Evolutionary conservation across 108 stramenopile species (phyloP).

Genomic region (Nitzschia sp.): DNA sequence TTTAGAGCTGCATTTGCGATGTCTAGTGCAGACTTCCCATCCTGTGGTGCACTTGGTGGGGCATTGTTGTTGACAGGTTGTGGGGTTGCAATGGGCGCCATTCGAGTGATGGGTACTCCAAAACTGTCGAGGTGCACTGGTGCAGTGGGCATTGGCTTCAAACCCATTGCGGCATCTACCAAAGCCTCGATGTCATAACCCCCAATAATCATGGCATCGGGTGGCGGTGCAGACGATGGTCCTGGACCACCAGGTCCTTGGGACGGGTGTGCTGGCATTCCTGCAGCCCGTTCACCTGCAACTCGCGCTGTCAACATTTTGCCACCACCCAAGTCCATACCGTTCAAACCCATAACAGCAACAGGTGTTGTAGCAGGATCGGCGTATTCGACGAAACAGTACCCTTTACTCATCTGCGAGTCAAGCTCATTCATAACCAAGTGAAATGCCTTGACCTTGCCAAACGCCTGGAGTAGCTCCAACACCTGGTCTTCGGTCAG

Average conservation of each 20-base stretch:
- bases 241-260: constrained; percentile 13
- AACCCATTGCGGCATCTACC: constrained; percentile 79
- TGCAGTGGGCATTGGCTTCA: constrained; percentile 46
- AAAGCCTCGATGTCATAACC: constrained; percentile 79
- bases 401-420: constrained; percentile 86
- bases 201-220: constrained; percentile 47
- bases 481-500: constrained; percentile 88
- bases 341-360: constrained; percentile 93
- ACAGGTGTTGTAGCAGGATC: constrained; percentile 78
- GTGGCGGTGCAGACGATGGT: constrained; percentile 15
- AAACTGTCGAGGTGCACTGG: constrained; percentile 43
- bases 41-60: constrained; percentile 30
- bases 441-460: constrained; percentile 90
- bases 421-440: constrained; percentile 86
- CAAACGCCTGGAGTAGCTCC: constrained; percentile 93
- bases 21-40: constrained; percentile 49
- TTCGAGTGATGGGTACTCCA: constrained; percentile 44
- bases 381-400: constrained; percentile 94
- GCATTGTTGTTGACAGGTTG: constrained; percentile 2
- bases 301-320: constrained; percentile 88
- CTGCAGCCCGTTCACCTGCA: constrained; percentile 48
- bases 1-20: constrained; percentile 72
- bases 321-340: constrained; percentile 93
- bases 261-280: constrained; percentile 20
- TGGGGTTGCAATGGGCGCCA: constrained; percentile 15